Conservation (phyloP, 2,329 filamentous ascomycete species). For the Celoporthe dispersa region DNA sequence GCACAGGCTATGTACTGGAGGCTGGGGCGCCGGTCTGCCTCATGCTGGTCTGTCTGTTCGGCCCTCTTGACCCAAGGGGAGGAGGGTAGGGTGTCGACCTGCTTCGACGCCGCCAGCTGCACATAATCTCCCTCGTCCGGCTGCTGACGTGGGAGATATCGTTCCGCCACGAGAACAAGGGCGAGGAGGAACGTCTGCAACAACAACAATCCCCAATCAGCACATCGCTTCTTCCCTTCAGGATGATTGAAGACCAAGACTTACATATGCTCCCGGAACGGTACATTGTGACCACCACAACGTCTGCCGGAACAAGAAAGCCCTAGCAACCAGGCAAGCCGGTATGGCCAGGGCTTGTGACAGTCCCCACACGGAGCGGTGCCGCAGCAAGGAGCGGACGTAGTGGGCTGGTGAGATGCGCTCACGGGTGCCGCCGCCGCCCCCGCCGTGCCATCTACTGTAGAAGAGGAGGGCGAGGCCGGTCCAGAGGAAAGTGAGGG, state of each 20-base stretch:
- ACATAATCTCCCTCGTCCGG: neutral
- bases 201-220: neutral
- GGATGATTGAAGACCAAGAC: neutral
- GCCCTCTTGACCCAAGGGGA: neutral
- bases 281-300: slow-evolving; percentile 16
- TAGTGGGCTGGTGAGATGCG: neutral
- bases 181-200: neutral
- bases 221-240: neutral
- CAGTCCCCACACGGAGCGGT: neutral
- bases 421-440: neutral
- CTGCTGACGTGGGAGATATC: neutral
- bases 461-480: neutral
- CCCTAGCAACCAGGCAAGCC: slow-evolving; percentile 6
- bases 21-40: neutral
- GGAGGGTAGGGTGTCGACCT: neutral
- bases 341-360: neutral
- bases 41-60: neutral
- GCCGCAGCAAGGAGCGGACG: neutral
- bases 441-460: neutral
- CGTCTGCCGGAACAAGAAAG: slow-evolving; percentile 6
- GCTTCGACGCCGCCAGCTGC: neutral
- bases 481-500: slow-evolving; percentile 7
- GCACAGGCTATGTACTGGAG: neutral
- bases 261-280: neutral
- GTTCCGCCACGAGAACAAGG: neutral